These are phyloP conservation scores for Nepenthes mirabilis DNA, from an alignment of 148 eudicot genomes.

Conservation along the genomic window DNA sequence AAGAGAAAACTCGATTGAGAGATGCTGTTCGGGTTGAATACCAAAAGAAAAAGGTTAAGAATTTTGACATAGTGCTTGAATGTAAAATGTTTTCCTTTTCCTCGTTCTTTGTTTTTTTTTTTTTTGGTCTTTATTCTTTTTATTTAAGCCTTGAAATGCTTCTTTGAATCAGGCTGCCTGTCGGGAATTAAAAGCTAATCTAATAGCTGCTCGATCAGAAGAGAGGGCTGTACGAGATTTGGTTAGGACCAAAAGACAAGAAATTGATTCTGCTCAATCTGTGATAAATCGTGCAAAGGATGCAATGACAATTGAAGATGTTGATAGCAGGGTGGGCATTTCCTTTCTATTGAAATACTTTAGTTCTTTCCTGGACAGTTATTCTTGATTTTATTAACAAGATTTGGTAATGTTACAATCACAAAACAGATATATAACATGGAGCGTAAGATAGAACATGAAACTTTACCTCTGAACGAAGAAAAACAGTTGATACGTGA, in stretches of 20 bases:
- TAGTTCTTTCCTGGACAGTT: not conserved
- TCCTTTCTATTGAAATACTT: slow-evolving; percentile 1
- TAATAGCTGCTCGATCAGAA: slow-evolving; percentile 42
- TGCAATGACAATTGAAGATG: slow-evolving; percentile 64
- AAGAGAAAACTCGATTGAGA: slow-evolving; percentile 49
- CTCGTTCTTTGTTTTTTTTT: too few species aligned
- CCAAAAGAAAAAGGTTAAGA: slow-evolving; percentile 38
- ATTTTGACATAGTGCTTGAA: slow-evolving; percentile 3
- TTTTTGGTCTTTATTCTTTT: not conserved
- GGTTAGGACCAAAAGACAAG: slow-evolving; percentile 49
- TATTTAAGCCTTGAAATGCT: slow-evolving; percentile 9
- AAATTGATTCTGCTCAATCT: slow-evolving; percentile 56
- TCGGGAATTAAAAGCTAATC: slow-evolving; percentile 19
- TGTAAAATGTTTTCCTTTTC: not conserved
- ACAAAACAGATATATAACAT: slow-evolving; percentile 44
- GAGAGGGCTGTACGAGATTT: slow-evolving; percentile 42
- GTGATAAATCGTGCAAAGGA: slow-evolving; percentile 57
- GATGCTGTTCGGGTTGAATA: slow-evolving; percentile 44
- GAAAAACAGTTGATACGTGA: slow-evolving; percentile 79
- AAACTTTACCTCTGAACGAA: slow-evolving; percentile 62
- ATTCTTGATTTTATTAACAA: not conserved
- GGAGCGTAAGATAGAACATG: slow-evolving; percentile 77
- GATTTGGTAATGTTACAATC: not conserved
- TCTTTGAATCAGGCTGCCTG: slow-evolving; percentile 32
- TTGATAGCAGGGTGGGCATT: slow-evolving; percentile 48